These are phyloP conservation scores for Plantago coronopus DNA, from an alignment of 305 asterid genomes.

Conservation along the genomic window DNA sequence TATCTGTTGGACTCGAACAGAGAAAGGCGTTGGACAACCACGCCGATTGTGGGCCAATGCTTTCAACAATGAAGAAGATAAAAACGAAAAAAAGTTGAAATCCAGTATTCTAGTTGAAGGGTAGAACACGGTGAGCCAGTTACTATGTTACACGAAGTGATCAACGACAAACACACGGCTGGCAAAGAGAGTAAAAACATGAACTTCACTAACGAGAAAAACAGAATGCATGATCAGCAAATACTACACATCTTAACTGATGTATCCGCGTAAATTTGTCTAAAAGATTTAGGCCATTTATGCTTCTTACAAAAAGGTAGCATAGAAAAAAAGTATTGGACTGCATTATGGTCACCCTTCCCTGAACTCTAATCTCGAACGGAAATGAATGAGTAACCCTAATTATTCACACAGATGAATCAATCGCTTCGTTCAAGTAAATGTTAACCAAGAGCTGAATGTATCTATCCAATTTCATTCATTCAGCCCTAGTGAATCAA, in stretches of 20 bases:
- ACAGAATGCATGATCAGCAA: constrained; percentile 16
- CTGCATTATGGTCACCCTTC: not conserved
- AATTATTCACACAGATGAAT: too few relatives aligned
- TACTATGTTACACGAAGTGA: constrained; percentile 23
- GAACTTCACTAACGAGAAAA: constrained; percentile 36
- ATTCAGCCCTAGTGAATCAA: constrained; percentile 1
- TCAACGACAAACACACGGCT: constrained; percentile 27
- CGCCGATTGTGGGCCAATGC: constrained; percentile 39
- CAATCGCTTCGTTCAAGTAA: too few relatives aligned
- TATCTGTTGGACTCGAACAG: constrained; percentile 13
- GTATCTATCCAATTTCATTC: too few relatives aligned
- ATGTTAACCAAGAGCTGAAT: too few relatives aligned
- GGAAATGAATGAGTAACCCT: too few relatives aligned
- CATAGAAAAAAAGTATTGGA: not conserved
- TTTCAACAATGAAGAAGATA: constrained; percentile 4
- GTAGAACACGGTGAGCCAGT: not conserved
- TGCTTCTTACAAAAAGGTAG: too few relatives aligned
- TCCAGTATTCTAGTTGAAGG: constrained; percentile 15
- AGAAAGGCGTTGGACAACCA: constrained; percentile 20
- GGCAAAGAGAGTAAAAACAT: too few relatives aligned
- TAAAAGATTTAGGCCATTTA: not conserved
- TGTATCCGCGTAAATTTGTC: not conserved
- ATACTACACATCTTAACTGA: constrained; percentile 29
- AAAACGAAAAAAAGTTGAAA: constrained; percentile 9
- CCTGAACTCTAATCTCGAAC: too few relatives aligned